Evolutionary conservation across 176 grass and related monocot species (phyloP).

Genomic region (Carex kokanica): DNA sequence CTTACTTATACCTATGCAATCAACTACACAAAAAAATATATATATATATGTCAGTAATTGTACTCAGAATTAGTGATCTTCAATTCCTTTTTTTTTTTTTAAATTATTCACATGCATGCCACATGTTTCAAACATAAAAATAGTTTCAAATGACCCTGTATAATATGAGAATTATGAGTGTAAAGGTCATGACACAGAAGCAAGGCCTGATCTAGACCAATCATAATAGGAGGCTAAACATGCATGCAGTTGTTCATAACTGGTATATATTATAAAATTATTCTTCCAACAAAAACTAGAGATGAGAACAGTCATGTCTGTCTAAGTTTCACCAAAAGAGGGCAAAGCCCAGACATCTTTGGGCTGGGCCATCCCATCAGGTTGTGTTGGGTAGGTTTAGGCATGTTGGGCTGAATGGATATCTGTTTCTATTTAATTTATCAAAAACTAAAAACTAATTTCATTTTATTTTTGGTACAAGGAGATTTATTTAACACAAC

Average conservation of each 20-base stretch:
- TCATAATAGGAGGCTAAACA: neutral
- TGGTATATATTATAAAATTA: neutral
- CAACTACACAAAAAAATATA: conserved; percentile 6
- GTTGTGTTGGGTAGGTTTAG: neutral
- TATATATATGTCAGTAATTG: neutral
- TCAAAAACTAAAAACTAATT: neutral
- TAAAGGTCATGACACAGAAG: neutral
- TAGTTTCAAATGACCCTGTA: too few relatives aligned
- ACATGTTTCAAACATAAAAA: too few relatives aligned
- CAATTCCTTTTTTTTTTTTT: neutral
- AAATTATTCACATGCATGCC: neutral
- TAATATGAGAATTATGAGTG: neutral
- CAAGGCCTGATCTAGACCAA: neutral
- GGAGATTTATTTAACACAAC: neutral
- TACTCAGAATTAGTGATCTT: neutral
- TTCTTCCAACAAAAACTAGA: neutral
- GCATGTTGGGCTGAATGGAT: neutral
- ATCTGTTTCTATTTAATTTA: neutral
- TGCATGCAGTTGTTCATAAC: neutral
- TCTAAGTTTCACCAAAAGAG: neutral
- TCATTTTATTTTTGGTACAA: neutral
- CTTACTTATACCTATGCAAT: neutral
- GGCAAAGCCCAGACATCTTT: neutral
- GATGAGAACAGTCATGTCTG: neutral
- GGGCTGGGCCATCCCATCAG: neutral